Evolutionary conservation across 2,329 filamentous ascomycete species (phyloP).

Genomic region (Claviceps digitariae): DNA sequence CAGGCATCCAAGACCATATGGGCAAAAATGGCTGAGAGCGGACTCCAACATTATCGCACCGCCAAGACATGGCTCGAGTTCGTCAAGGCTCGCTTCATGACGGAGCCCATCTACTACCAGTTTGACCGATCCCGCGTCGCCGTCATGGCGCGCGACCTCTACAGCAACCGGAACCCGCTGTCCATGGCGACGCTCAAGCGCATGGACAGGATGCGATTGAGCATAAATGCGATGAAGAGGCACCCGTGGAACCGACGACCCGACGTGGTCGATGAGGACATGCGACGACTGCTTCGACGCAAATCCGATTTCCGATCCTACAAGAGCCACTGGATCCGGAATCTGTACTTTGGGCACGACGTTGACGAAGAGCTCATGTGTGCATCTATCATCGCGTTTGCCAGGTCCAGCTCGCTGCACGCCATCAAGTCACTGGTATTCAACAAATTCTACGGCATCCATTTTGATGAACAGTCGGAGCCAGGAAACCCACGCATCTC

Average conservation of each 20-base stretch:
- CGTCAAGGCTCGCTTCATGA: constrained; percentile 32
- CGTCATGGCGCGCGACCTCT: constrained; percentile 25
- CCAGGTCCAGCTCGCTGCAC: constrained; percentile 22
- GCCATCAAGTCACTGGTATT: constrained; percentile 22
- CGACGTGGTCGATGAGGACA: constrained; percentile 12
- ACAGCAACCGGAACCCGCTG: constrained; percentile 10
- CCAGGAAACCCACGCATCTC: constrained; percentile 12
- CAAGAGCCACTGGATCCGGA: constrained; percentile 16
- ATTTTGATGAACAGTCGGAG: constrained; percentile 9
- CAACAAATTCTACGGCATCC: constrained; percentile 17
- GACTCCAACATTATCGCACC: constrained; percentile 17
- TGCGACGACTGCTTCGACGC: constrained; percentile 14
- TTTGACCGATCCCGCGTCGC: constrained; percentile 28
- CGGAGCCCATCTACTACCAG: constrained; percentile 32
- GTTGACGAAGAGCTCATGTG: constrained; percentile 28
- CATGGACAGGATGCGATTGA: constrained; percentile 19
- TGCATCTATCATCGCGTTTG: constrained; percentile 27
- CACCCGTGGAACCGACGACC: constrained; percentile 19
- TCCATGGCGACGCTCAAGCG: constrained; percentile 10
- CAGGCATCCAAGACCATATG: constrained; percentile 22
- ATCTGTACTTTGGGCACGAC: constrained; percentile 13
- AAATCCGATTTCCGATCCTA: constrained; percentile 15
- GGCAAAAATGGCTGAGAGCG: constrained; percentile 16
- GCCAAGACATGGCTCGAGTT: constrained; percentile 29
- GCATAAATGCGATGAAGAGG: constrained; percentile 13